These are phyloP conservation scores for Globisporangium polare DNA, from an alignment of 352 stramenopile species.

Conservation along the genomic window DNA sequence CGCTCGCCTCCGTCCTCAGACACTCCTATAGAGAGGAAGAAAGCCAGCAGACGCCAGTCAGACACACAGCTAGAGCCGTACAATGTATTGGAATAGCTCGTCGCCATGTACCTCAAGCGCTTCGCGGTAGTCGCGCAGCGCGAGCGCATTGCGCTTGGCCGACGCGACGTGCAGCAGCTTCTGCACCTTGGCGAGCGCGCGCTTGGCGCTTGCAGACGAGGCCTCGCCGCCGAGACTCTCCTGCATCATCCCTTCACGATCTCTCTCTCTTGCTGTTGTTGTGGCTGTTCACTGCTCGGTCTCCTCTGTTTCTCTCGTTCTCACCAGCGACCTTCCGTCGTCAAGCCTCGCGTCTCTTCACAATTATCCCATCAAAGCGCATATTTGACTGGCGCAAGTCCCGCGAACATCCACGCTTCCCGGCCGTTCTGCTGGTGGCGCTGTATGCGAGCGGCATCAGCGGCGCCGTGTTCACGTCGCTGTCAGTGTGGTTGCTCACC, in stretches of 20 bases:
- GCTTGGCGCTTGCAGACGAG: conserved; percentile 40
- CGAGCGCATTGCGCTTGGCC: conserved; percentile 47
- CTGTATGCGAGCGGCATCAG: not conserved
- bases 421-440: not conserved
- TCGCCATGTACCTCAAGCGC: conserved; percentile 35
- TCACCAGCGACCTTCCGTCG: not conserved
- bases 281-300: not conserved
- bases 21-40: conserved; percentile 37
- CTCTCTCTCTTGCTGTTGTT: not conserved
- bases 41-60: not conserved
- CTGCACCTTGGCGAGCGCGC: conserved; percentile 51
- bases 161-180: conserved; percentile 56
- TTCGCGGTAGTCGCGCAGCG: conserved; percentile 57
- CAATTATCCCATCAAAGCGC: not conserved
- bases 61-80: not conserved
- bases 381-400: not conserved
- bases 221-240: conserved; percentile 35
- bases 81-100: no score
- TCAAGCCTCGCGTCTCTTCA: not conserved
- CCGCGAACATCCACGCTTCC: not conserved
- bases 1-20: conserved; percentile 55
- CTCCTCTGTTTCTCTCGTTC: not conserved
- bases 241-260: conserved; percentile 32
- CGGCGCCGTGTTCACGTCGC: not conserved
- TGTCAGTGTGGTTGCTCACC: not conserved